A percentile compares a stretch with the other conserved stretches of the same genome.
Conservation (phyloP, 2,329 filamentous ascomycete genomes). For the Xylariaceae sp. region DNA sequence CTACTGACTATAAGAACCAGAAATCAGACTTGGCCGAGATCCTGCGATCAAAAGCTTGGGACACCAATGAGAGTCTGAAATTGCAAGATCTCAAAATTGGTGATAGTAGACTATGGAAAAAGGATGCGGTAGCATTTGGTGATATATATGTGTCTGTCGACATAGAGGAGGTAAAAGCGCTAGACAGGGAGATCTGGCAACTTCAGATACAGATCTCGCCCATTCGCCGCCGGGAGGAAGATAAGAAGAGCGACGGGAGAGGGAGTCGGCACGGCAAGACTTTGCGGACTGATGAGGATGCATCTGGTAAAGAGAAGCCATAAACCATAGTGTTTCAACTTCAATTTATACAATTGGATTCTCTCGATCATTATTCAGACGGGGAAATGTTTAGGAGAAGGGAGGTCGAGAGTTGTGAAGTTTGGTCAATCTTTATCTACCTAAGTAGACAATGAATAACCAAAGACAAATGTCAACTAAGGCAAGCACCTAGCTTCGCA, state of each 20-base stretch:
- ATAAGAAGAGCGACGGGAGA: not conserved
- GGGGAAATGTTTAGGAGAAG: no score
- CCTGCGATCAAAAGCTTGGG: slow-evolving; percentile 1
- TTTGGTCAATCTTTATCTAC: no score
- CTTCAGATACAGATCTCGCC: not conserved
- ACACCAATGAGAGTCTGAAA: slow-evolving; percentile 1
- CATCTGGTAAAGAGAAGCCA: no score
- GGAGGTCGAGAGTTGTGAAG: no score
- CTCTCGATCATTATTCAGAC: no score
- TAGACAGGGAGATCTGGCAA: slow-evolving; percentile 6
- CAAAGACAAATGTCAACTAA: no score
- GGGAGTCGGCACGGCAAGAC: no score
- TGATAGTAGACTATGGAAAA: not conserved
- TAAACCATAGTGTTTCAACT: no score
- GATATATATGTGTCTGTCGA: slow-evolving; percentile 1
- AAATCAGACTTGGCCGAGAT: slow-evolving; percentile 1
- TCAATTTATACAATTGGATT: no score
- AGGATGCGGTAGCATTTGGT: slow-evolving; percentile 1
- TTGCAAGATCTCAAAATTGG: slow-evolving; percentile 2
- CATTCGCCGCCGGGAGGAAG: not conserved
- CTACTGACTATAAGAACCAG: slow-evolving; percentile 1
- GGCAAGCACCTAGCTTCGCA: no score
- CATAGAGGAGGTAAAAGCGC: slow-evolving; percentile 2
- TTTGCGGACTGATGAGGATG: no score
- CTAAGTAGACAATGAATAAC: no score